These are phyloP conservation scores for Ajuga reptans DNA, from an alignment of 305 asterid species.

Conservation along the genomic window DNA sequence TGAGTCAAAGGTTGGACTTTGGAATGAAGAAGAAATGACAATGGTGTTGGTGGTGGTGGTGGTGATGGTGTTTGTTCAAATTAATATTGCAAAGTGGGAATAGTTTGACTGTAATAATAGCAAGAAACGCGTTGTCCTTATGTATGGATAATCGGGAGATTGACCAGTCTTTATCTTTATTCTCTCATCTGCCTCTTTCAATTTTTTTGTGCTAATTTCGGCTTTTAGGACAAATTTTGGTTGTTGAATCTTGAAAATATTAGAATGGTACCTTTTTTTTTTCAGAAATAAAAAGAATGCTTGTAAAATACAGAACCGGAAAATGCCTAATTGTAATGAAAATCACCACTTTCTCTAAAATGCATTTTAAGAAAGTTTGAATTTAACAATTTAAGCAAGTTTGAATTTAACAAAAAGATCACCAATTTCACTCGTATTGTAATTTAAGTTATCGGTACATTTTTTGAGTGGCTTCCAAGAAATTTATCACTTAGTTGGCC, in stretches of 20 bases:
- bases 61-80: conserved; percentile 27
- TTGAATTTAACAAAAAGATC: too few relatives aligned
- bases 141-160: conserved; percentile 21
- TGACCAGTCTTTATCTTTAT: conserved; percentile 11
- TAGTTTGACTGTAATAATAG: conserved; percentile 47
- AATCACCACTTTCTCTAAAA: too few relatives aligned
- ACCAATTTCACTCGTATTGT: too few relatives aligned
- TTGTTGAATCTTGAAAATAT: neutral
- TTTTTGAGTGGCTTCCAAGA: too few relatives aligned
- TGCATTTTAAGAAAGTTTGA: too few relatives aligned
- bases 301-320: too few relatives aligned
- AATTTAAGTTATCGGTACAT: too few relatives aligned
- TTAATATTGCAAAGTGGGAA: conserved; percentile 17
- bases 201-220: neutral
- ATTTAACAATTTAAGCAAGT: too few relatives aligned
- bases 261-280: too few relatives aligned
- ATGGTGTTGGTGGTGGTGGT: conserved; percentile 25
- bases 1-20: conserved; percentile 88
- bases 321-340: too few relatives aligned
- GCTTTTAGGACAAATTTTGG: neutral
- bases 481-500: too few relatives aligned
- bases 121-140: conserved; percentile 43
- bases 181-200: neutral
- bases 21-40: conserved; percentile 27
- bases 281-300: too few relatives aligned